Evolutionary conservation across 257 asterid species (phyloP).

Genomic region (Nicotiana knightiana): DNA sequence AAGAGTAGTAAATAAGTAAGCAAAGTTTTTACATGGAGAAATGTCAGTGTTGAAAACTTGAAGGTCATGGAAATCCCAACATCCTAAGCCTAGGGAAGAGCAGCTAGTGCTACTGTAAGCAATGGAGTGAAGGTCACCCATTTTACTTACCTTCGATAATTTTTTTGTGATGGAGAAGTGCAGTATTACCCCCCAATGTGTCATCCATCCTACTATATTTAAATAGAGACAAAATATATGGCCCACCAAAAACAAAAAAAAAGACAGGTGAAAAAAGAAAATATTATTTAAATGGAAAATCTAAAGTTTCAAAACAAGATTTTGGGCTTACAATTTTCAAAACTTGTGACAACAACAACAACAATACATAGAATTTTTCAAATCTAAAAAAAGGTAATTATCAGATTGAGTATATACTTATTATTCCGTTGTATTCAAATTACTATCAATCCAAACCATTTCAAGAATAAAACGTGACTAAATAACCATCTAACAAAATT

Average conservation of each 20-base stretch:
- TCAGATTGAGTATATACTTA: too few relatives aligned
- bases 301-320: neutral
- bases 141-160: neutral
- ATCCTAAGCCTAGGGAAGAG: slow-evolving; percentile 29
- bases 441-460: too few relatives aligned
- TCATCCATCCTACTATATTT: neutral
- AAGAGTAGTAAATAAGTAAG: neutral
- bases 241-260: neutral
- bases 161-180: neutral
- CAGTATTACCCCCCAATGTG: neutral
- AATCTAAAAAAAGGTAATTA: too few relatives aligned
- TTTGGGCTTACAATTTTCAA: neutral
- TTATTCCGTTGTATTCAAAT: too few relatives aligned
- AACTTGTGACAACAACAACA: neutral
- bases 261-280: too few relatives aligned
- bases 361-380: too few relatives aligned
- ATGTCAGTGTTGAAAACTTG: slow-evolving; percentile 69
- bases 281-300: neutral
- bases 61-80: slow-evolving; percentile 39
- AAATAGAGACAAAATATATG: slow-evolving; percentile 7
- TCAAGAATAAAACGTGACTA: too few relatives aligned
- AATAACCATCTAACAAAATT: too few relatives aligned
- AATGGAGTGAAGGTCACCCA: slow-evolving; percentile 57
- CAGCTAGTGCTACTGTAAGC: slow-evolving; percentile 24
- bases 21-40: slow-evolving; percentile 27